Evolutionary conservation across 2,329 filamentous ascomycete genomes (phyloP), one percentile per base, ranked within the genome.

Genomic region (Pezicula radicicola): DNA sequence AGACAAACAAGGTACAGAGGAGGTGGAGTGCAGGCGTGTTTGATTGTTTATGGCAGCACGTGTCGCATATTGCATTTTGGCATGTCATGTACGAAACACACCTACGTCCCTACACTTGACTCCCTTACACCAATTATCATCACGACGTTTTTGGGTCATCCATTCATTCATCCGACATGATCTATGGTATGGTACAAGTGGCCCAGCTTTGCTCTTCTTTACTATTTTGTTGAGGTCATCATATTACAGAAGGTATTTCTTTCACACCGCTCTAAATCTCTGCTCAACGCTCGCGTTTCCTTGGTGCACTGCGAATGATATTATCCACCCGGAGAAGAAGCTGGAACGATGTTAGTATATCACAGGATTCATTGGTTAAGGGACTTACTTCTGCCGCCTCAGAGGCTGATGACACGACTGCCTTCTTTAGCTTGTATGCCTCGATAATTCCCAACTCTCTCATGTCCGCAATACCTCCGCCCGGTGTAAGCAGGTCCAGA

Each of bases 351-450:
- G 56, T 75, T 62, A 74, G 69, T 50, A 61, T 49, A 45, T 41
- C 53, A 53, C 50, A 49, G 48, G 60, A 59, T 33, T 16, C 41
- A 27, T 37, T 41, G 8, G 5, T 16, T 10, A 6, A 28, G 25
- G 5, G 15, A 70, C 85, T 76, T 78, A 95, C 91, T 82, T 99
- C 94, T 60, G 94, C 92, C 57, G 94, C 94, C 75, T 99, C 94
- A 53, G 91, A 95, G 19, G 94, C 94, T 55, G 91, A 96, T 49
- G 89, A 95, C 48, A 99, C 94, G 50, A 99, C 94, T n/a, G 94
- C 94, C 69, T 85, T 88, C 83, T 99, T 99, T 69, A 99, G 76
- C 80, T 99, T 99, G 80, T 97, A 97, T 72, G 91, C 96, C 76
- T 99, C 94, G 61, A 99, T 88, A 27, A 99, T 92, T 42, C 94